Percentiles rank a stretch among this genome's conserved stretches.
Evolutionary conservation across 1,139 yeast genomes (phyloP).

Genomic region (Zygotorulaspora mrakii): DNA sequence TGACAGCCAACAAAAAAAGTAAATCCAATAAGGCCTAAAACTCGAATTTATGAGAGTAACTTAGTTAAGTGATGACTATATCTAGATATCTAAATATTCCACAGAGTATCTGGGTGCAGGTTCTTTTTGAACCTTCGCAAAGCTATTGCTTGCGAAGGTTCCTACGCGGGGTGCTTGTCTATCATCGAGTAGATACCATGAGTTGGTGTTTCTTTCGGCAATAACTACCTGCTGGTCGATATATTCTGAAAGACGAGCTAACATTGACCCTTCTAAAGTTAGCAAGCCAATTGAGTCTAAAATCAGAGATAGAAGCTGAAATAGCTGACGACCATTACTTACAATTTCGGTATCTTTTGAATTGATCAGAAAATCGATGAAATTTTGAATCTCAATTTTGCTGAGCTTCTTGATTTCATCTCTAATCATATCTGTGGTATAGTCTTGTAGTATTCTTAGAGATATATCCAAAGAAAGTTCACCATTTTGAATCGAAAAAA

Average conservation of each 20-base stretch:
- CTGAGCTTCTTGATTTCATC: slow-evolving; percentile 31
- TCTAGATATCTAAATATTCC: slow-evolving; percentile 28
- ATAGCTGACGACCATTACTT: slow-evolving; percentile 29
- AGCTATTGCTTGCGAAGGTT: slow-evolving; percentile 5
- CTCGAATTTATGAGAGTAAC: background rate
- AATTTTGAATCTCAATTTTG: slow-evolving; percentile 34
- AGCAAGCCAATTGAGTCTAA: slow-evolving; percentile 37
- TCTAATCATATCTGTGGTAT: slow-evolving; percentile 36
- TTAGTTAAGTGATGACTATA: slow-evolving; percentile 1
- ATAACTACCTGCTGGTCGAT: slow-evolving; percentile 31
- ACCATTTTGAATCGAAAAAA: slow-evolving; percentile 51
- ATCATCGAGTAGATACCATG: slow-evolving; percentile 33
- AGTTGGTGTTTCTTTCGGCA: slow-evolving; percentile 33
- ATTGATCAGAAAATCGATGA: slow-evolving; percentile 33
- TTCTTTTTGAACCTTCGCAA: slow-evolving; percentile 15
- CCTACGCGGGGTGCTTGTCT: slow-evolving; percentile 14
- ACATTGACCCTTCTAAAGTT: slow-evolving; percentile 28
- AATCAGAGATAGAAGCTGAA: slow-evolving; percentile 33
- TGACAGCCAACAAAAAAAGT: background rate
- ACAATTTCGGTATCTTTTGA: slow-evolving; percentile 20
- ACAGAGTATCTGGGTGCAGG: slow-evolving; percentile 29
- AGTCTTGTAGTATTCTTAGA: slow-evolving; percentile 62
- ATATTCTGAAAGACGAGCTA: slow-evolving; percentile 28
- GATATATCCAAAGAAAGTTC: slow-evolving; percentile 68
- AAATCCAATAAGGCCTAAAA: background rate